Evolutionary conservation across 2,329 filamentous ascomycete species (phyloP).

Genomic region (Fusarium mundagurra): DNA sequence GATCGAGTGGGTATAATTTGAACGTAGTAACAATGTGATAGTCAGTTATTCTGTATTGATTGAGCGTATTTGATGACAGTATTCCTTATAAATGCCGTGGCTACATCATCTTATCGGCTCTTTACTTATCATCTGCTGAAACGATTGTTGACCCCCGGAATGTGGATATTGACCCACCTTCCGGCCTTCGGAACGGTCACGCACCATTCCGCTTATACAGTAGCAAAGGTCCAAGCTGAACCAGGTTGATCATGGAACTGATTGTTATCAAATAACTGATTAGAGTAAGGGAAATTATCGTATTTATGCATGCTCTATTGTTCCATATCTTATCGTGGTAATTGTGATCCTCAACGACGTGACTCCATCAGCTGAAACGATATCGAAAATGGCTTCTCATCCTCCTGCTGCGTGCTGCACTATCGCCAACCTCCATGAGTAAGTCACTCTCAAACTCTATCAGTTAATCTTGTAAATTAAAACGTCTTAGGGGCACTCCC

Average conservation of each 20-base stretch:
- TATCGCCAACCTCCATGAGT: slow-evolving; percentile 15
- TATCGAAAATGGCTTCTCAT: slow-evolving; percentile 11
- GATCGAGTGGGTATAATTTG: not conserved
- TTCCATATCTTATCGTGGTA: not conserved
- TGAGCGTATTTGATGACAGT: not conserved
- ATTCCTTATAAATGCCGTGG: not conserved
- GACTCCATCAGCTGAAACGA: not conserved
- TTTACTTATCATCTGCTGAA: not conserved
- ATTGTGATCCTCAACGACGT: not conserved
- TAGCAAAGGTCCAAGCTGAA: not conserved
- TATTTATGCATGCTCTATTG: not conserved
- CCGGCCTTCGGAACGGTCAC: slow-evolving; percentile 14
- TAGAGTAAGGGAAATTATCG: not conserved
- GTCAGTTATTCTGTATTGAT: not conserved
- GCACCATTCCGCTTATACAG: slow-evolving; percentile 9
- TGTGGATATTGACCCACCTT: slow-evolving; percentile 18
- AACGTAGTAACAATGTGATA: not conserved
- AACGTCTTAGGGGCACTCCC: not conserved
- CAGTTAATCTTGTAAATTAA: rapidly evolving
- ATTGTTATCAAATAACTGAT: not conserved
- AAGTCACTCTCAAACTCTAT: not conserved
- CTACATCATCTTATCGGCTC: not conserved
- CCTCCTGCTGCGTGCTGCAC: slow-evolving; percentile 23
- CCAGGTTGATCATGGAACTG: not conserved
- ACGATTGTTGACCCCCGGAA: not conserved